phyloP scores from a whole-genome alignment of 768 basidiomycete genomes.

The Tylopilus rubrobrunneus region DNA sequence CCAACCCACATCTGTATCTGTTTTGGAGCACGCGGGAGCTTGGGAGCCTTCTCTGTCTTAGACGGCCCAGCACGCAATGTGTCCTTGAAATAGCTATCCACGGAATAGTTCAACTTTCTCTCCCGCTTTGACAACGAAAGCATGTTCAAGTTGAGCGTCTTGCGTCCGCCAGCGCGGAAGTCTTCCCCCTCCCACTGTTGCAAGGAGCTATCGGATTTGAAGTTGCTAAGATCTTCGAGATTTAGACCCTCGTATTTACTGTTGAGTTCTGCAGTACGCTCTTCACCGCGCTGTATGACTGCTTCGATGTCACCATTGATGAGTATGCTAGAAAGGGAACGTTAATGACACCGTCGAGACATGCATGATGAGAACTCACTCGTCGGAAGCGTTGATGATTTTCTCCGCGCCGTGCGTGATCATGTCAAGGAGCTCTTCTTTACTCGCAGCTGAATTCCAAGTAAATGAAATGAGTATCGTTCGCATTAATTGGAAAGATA shows the following conservation, averaged over 20 bases:
- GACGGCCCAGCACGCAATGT: slow-evolving; percentile 76
- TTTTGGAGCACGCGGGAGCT: slow-evolving; percentile 82
- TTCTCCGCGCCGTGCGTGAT: slow-evolving; percentile 97
- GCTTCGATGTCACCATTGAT: slow-evolving; percentile 91
- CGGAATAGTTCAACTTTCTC: slow-evolving; percentile 90
- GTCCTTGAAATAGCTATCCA: slow-evolving; percentile 95
- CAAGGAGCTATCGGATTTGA: slow-evolving; percentile 89
- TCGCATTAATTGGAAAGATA: neutral
- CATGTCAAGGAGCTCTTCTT: slow-evolving; percentile 97
- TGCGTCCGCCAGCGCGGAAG: slow-evolving; percentile 75
- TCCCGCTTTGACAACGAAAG: slow-evolving; percentile 90
- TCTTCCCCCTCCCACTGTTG: slow-evolving; percentile 98
- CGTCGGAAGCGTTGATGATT: slow-evolving; percentile 79
- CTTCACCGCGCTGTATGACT: slow-evolving; percentile 89
- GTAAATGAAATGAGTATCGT: neutral
- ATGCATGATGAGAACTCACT: slow-evolving; percentile 42
- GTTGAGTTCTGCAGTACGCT: slow-evolving; percentile 82
- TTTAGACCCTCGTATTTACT: slow-evolving; percentile 91
- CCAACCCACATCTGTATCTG: slow-evolving; percentile 72
- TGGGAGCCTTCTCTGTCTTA: slow-evolving; percentile 78
- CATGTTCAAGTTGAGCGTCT: slow-evolving; percentile 69
- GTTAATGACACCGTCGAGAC: neutral
- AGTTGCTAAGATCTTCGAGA: slow-evolving; percentile 92
- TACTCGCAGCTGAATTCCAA: slow-evolving; percentile 66
- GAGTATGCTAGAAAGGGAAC: slow-evolving; percentile 44